Evolutionary conservation across 1,139 yeast species (phyloP).

Genomic region (Yamadazyma friedrichii): DNA sequence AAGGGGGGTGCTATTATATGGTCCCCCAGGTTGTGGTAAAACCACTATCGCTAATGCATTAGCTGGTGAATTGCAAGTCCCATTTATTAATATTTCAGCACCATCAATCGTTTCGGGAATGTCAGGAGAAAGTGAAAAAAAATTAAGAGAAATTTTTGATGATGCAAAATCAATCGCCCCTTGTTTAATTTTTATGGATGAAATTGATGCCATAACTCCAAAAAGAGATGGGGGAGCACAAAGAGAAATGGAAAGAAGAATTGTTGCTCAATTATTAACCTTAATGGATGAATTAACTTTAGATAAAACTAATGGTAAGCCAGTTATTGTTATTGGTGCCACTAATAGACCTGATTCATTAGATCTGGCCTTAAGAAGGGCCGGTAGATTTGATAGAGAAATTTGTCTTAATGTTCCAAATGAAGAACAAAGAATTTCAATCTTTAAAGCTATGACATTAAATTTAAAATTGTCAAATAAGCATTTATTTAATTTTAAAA

Average conservation of each 20-base stretch:
- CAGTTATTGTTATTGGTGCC: conserved; percentile 62
- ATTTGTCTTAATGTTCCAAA: conserved; percentile 82
- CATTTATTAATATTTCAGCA: conserved; percentile 87
- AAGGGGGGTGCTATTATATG: conserved; percentile 91
- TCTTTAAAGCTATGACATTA: conserved; percentile 70
- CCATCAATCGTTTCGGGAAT: conserved; percentile 98
- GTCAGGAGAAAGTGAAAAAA: conserved; percentile 99
- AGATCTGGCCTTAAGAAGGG: conserved; percentile 48
- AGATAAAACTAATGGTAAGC: conserved; percentile 87
- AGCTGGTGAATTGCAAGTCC: conserved; percentile 93
- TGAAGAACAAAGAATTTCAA: conserved; percentile 76
- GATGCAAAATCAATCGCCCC: conserved; percentile 93
- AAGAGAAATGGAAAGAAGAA: conserved; percentile 96
- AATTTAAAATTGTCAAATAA: conserved; percentile 63
- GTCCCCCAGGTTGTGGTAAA: conserved; percentile 99
- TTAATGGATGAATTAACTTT: conserved; percentile 90
- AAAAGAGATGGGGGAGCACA: conserved; percentile 95
- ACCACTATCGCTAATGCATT: conserved; percentile 94
- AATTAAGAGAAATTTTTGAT: conserved; percentile 86
- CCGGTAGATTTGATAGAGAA: conserved; percentile 50
- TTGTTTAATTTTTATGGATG: conserved; percentile 88
- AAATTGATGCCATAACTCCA: conserved; percentile 97
- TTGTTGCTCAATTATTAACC: conserved; percentile 91
- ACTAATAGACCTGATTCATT: conserved; percentile 50
- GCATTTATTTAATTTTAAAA: conserved; percentile 59